Evolutionary conservation across 2,329 filamentous ascomycete genomes (phyloP).

Genomic region (Arthroderma uncinatum): DNA sequence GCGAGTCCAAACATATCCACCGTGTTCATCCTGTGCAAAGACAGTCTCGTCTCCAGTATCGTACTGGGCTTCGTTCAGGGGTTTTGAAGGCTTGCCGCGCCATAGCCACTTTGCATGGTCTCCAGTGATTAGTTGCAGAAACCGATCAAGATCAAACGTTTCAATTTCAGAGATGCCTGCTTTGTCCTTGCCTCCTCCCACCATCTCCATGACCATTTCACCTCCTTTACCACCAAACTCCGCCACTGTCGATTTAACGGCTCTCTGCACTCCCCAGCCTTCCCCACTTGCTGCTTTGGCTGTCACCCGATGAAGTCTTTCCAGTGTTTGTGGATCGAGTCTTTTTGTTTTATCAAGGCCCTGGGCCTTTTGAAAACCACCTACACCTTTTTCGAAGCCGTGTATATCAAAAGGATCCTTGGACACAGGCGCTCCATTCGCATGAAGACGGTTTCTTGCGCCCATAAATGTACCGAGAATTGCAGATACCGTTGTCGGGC

Average conservation of each 20-base stretch:
- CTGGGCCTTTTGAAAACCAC: conserved; percentile 79
- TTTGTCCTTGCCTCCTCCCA: conserved; percentile 65
- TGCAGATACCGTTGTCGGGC: conserved; percentile 81
- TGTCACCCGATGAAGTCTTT: conserved; percentile 69
- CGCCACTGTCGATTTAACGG: conserved; percentile 88
- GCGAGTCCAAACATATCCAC: conserved; percentile 37
- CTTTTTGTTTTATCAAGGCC: conserved; percentile 67
- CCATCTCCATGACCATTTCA: conserved; percentile 92
- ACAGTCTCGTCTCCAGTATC: conserved; percentile 31
- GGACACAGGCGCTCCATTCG: conserved; percentile 67
- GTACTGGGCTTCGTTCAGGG: conserved; percentile 22
- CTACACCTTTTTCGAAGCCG: conserved; percentile 69
- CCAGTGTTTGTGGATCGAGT: conserved; percentile 71
- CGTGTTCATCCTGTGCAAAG: conserved; percentile 37
- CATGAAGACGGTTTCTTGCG: conserved; percentile 77
- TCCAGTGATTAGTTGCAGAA: conserved; percentile 65
- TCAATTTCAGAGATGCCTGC: conserved; percentile 86
- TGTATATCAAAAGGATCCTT: conserved; percentile 89
- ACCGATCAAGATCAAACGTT: conserved; percentile 76
- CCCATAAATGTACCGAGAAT: conserved; percentile 81
- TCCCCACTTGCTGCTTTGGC: conserved; percentile 83
- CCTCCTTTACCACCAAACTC: conserved; percentile 89
- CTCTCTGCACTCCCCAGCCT: conserved; percentile 82
- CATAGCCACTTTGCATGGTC: conserved; percentile 88
- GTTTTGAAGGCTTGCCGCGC: conserved; percentile 76